Base-by-base conservation (phyloP, 192 early-diverging fungal species). In the Backusella psychrophila region DNA sequence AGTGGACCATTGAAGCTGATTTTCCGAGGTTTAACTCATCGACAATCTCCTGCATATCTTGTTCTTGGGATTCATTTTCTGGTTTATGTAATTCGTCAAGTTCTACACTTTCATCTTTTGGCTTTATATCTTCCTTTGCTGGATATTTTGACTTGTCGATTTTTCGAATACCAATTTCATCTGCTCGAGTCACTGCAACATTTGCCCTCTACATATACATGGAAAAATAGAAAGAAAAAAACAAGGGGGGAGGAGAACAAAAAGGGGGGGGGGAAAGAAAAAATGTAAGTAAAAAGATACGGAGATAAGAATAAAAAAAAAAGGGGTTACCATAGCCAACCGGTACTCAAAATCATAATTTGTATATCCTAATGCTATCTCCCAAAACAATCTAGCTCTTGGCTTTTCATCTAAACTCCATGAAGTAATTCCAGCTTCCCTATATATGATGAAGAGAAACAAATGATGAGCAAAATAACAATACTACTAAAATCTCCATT, bases 311-410 rank as follows among this genome's bases (percentile, higher is more conserved):
- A 6, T n/a, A 29, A 7, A 14, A 71, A 7, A 14, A 71, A 31
- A 35, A 15, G 33, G 4, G 19, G 9, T 38, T 59, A 80, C 79
- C 74, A 75, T 73, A n/a, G 77, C 77, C 38, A 82, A 52, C 26
- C 81, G 52, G 46, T 82, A 85, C 73, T 89, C 86, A 79, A 89
- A 89, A 74, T 89, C 87, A 49, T 84, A 89, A 14, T 85, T 82
- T 35, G 77, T 81, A 52, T 71, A 87, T 29, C 76, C 69, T 38
- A 75, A 39, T 7, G 86, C 86, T 19, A 77, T 80, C 21, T 89
- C 86, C 87, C 87, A 89, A 34, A 81, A 75, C 3, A 34, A 59
- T 56, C 79, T 77, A 33, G 81, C 83, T 34, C 73, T 78, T 12
- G 46, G 17, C 15, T 76, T 75, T 63, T 81, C 76, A 21, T 82